Conservation (phyloP, 1,284 basidiomycete species). For the Ceratobasidium theobromae region DNA sequence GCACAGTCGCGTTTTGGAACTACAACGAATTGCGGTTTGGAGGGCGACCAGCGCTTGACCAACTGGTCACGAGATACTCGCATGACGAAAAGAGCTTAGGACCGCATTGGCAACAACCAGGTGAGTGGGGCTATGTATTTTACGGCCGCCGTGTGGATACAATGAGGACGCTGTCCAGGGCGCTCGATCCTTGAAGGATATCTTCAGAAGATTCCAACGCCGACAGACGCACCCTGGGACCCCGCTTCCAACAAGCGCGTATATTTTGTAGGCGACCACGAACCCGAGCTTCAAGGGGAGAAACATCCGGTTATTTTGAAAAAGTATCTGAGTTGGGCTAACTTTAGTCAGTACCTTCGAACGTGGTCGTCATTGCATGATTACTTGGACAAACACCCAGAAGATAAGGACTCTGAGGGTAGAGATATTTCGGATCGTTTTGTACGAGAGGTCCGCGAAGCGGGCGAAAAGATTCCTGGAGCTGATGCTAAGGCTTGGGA, state of each 20-base stretch:
- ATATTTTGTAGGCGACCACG: conserved; percentile 55
- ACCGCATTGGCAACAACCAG: conserved; percentile 75
- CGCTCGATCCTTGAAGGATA: conserved; percentile 72
- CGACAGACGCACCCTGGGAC: conserved; percentile 46
- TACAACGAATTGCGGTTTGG: conserved; percentile 64
- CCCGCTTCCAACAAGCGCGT: conserved; percentile 50
- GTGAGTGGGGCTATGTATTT: neutral
- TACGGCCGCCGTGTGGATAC: neutral
- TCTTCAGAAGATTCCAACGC: conserved; percentile 67
- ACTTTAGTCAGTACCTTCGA: conserved; percentile 66
- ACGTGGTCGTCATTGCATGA: conserved; percentile 74
- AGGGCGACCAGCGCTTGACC: conserved; percentile 57
- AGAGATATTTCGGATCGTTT: conserved; percentile 69
- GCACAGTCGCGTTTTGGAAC: conserved; percentile 75
- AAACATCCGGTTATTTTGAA: conserved; percentile 55
- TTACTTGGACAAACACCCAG: conserved; percentile 65
- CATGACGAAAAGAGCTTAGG: conserved; percentile 56
- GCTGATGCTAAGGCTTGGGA: conserved; percentile 45
- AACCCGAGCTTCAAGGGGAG: conserved; percentile 30
- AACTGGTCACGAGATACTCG: conserved; percentile 59
- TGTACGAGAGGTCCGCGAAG: conserved; percentile 53
- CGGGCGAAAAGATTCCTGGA: conserved; percentile 43
- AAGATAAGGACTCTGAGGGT: conserved; percentile 51
- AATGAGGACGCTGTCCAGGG: conserved; percentile 45
- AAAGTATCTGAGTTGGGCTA: conserved; percentile 63